A percentile compares a stretch with the other conserved stretches of the same genome.
Evolutionary conservation across 2,329 filamentous ascomycete species (phyloP).

Genomic region (Ophiostoma ips): DNA sequence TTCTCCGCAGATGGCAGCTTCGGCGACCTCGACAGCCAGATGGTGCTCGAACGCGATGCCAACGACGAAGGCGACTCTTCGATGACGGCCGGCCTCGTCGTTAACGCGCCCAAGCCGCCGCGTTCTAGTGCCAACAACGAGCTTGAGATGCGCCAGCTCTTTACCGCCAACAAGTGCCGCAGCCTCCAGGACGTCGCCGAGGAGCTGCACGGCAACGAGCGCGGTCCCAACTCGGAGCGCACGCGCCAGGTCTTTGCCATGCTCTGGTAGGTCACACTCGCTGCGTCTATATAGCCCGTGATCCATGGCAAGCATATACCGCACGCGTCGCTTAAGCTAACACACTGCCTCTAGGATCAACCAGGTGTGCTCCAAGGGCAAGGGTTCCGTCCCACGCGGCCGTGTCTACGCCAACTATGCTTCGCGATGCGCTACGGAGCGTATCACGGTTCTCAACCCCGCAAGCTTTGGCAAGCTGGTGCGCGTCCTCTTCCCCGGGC

Average conservation of each 20-base stretch:
- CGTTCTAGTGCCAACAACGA: slow-evolving; percentile 68
- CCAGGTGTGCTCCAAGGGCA: slow-evolving; percentile 56
- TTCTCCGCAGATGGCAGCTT: slow-evolving; percentile 40
- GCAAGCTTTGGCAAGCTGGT: slow-evolving; percentile 97
- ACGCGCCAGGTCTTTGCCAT: slow-evolving; percentile 79
- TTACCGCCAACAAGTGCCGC: slow-evolving; percentile 53
- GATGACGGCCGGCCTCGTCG: slow-evolving; percentile 24
- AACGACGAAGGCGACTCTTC: slow-evolving; percentile 41
- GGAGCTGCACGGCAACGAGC: slow-evolving; percentile 65
- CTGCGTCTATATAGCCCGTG: too few species aligned
- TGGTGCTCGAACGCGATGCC: slow-evolving; percentile 45
- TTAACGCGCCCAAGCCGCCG: slow-evolving; percentile 39
- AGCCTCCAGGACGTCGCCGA: slow-evolving; percentile 56
- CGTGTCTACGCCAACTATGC: slow-evolving; percentile 94
- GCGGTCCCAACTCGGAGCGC: slow-evolving; percentile 68
- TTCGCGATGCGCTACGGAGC: slow-evolving; percentile 78
- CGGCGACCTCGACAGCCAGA: slow-evolving; percentile 42
- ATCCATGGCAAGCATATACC: neutral
- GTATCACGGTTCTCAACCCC: slow-evolving; percentile 89
- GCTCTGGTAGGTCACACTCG: slow-evolving; percentile 51
- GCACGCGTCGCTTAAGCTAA: slow-evolving; percentile 8
- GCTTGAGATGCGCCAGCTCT: slow-evolving; percentile 64
- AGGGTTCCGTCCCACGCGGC: slow-evolving; percentile 79
- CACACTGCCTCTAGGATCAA: slow-evolving; percentile 51
- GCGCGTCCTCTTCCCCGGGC: slow-evolving; percentile 84